A percentile compares a stretch with the other conserved stretches of the same genome.
These are phyloP conservation scores for Eimeria falciformis DNA, from an alignment of 169 alveolate genomes.

Conservation along the genomic window DNA sequence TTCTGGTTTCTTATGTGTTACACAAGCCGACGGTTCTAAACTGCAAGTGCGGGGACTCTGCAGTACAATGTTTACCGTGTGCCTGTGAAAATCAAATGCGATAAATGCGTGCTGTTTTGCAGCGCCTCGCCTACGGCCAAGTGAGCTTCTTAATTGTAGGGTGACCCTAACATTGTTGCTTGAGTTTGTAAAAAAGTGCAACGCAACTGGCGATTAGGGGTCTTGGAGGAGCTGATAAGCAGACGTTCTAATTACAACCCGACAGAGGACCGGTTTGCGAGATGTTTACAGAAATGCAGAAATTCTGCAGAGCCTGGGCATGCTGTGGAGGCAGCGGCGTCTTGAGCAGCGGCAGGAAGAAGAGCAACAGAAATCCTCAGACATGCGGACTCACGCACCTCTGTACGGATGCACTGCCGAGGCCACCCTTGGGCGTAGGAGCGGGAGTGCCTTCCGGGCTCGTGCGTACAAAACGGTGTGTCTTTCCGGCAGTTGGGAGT, in stretches of 20 bases:
- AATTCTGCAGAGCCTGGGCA: slow-evolving; percentile 56
- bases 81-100: too few relatives aligned
- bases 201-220: too few relatives aligned
- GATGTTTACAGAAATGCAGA: slow-evolving; percentile 26
- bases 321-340: slow-evolving; percentile 64
- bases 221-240: background rate
- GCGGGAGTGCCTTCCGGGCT: slow-evolving; percentile 63
- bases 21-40: background rate
- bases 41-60: too few relatives aligned
- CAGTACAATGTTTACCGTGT: too few relatives aligned
- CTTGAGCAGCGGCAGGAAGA: slow-evolving; percentile 62
- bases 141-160: background rate
- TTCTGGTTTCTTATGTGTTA: background rate
- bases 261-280: background rate
- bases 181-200: too few relatives aligned
- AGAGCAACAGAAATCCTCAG: slow-evolving; percentile 19
- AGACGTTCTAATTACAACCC: background rate
- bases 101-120: background rate
- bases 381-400: background rate
- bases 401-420: slow-evolving; percentile 29
- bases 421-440: background rate
- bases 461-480: slow-evolving; percentile 62
- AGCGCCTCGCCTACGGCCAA: slow-evolving; percentile 51
- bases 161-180: too few relatives aligned
- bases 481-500: too few relatives aligned